Base-by-base conservation (phyloP, 2,329 filamentous ascomycete species). In the Exophiala alcalophila region DNA sequence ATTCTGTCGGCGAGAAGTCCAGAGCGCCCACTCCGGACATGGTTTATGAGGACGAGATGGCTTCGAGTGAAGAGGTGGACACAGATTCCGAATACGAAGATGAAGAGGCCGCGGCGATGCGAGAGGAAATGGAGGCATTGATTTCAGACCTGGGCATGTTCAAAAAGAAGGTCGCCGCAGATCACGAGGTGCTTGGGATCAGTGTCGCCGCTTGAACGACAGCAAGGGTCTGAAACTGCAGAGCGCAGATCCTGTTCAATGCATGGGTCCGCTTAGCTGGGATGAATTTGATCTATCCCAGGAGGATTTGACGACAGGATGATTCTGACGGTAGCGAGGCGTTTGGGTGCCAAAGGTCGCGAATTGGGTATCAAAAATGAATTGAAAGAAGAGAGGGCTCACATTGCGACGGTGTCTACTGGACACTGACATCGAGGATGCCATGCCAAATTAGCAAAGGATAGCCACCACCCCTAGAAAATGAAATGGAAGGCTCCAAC, bases 111-210 rank as follows among this genome's bases (percentile, higher is more conserved):
- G 61, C 68, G 26, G 74, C 90, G 50, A 77, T 90, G 69, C 86
- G 96, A 60, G 81, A 82, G n/a, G 81, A 87, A 59, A 91, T 94
- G 73, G 81, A 90, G 55, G 82, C 84, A 24, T 76, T 97, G 59
- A 72, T 98, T 52, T 80, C 81, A 55, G 90, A 97, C 56, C 61
- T 94, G 40, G 78, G 77, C 20, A 63, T 91, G 60, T 94, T 94
- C 69, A 84, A 84, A 63, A 80, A 81, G 58, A 97, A 95, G 69
- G 80, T 97, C 50, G 81, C 79, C 5, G 88, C 92, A 57, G 92
- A 97, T 62, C 53, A 55, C 27, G 49, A 54, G 34, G 49, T 46
- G 30, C 54, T 55, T 37, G 54, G 53, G 10, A 49, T 56, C 18
- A 28, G 32, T 25, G 28, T 49, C 16, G 26, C 36, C 16, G 47